These are phyloP conservation scores for Hypoxylon sp. DNA, from an alignment of 2,329 filamentous ascomycete species.

Conservation along the genomic window DNA sequence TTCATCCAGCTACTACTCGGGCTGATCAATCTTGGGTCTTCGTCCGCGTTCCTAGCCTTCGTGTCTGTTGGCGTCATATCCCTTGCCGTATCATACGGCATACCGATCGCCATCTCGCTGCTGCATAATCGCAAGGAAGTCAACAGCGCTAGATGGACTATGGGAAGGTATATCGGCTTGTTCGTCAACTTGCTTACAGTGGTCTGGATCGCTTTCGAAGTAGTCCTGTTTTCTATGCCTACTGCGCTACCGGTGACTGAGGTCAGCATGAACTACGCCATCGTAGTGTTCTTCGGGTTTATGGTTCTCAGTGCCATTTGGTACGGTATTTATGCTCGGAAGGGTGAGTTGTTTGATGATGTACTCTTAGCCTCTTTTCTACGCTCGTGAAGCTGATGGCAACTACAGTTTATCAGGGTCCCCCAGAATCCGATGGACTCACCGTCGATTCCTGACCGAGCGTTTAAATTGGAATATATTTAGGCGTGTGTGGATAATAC, in stretches of 20 bases:
- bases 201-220: conserved; percentile 66
- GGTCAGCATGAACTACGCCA: conserved; percentile 64
- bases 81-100: conserved; percentile 68
- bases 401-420: conserved; percentile 50
- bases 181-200: conserved; percentile 63
- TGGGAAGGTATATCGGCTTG: conserved; percentile 60
- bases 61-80: conserved; percentile 68
- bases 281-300: conserved; percentile 66
- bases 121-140: conserved; percentile 63
- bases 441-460: conserved; percentile 40
- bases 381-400: conserved; percentile 16
- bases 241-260: conserved; percentile 53
- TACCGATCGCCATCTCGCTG: conserved; percentile 68
- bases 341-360: conserved; percentile 57
- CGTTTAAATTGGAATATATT: neutral
- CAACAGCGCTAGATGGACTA: conserved; percentile 63
- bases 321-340: conserved; percentile 66
- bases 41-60: conserved; percentile 71
- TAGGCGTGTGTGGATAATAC: neutral
- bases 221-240: conserved; percentile 65
- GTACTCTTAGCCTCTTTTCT: neutral
- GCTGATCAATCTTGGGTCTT: conserved; percentile 70
- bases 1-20: conserved; percentile 68
- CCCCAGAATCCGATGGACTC: conserved; percentile 53
- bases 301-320: conserved; percentile 58